Evolutionary conservation across 83 land plant genomes (phyloP), one percentile per base, ranked within the genome.

Genomic region (Larix sibirica): DNA sequence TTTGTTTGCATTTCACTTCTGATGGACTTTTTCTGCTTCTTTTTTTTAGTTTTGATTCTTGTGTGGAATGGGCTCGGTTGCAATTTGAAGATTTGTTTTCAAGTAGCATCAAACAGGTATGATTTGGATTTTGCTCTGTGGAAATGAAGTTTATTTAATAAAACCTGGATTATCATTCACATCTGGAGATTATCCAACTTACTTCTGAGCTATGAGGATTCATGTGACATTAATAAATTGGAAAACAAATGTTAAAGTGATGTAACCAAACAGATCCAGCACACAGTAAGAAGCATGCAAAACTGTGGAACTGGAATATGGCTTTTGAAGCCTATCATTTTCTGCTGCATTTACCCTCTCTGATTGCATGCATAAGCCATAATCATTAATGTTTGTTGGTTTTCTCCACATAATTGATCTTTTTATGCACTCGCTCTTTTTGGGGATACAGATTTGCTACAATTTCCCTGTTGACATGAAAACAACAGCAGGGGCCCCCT

Each of bases 1-100:
- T 16, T 70, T 6, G 75, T 6, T 69, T 36, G 42, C 75, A 71
- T 71, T 71, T 71, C 50, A 71, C 50, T 71, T 71, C n/a, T 71
- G 42, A 71, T 71, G 47, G 76, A 38, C 23, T 8, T 4, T 71
- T 40, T 26, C 54, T 77, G 79, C 20, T 17, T 73, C 20, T 81
- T 62, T 47, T 74, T 77, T 54, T 18, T 81, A 90, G 91, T 83
- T 88, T 90, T 85, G 91, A 85, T 61, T 85, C 91, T 40, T 90
- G 91, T 83, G 87, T 90, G 23, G 90, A 90, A 73, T 90, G 91
- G 91, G 91, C 90, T 54, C 84, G 91, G 62, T 83, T 90, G 56
- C 91, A 90, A 79, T 90, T 90, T 88, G 91, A 90, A 81, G 91
- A 90, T n/a, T 78, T 90, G 64, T 90, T 90, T 81, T 82, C 88